A percentile compares a stretch with the other conserved stretches of the same genome.
These are phyloP conservation scores for Daldinia decipiens DNA, from an alignment of 495 filamentous ascomycete genomes.

Conservation along the genomic window DNA sequence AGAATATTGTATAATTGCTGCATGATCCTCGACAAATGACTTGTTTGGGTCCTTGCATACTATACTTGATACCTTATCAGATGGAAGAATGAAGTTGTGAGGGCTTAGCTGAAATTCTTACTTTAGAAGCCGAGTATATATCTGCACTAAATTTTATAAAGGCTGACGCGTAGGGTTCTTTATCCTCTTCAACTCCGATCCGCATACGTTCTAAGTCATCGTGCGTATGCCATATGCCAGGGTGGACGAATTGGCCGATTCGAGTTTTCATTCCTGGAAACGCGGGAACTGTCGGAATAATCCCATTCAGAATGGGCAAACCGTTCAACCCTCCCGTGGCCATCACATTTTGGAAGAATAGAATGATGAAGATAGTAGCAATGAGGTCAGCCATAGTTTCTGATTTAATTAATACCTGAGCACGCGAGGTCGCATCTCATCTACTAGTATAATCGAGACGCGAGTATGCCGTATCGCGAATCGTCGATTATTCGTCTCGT, in stretches of 20 bases:
- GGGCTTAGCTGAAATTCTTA: background rate
- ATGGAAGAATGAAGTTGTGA: background rate
- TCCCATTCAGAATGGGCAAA: constrained; percentile 1
- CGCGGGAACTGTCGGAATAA: constrained; percentile 27
- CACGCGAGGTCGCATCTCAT: background rate
- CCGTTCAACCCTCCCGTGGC: background rate
- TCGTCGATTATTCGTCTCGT: background rate
- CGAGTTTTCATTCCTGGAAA: constrained; percentile 34
- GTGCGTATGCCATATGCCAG: constrained; percentile 45
- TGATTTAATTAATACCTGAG: background rate
- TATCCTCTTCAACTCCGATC: constrained; percentile 15
- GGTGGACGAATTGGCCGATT: constrained; percentile 45
- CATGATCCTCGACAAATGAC: background rate
- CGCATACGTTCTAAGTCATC: constrained; percentile 47
- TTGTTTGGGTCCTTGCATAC: background rate
- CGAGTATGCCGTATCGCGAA: background rate
- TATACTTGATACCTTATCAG: background rate
- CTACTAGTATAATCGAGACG: background rate
- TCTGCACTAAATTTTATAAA: background rate
- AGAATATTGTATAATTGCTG: background rate
- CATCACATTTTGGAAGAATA: background rate
- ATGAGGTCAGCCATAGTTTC: background rate
- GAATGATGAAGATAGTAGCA: background rate
- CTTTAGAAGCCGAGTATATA: background rate
- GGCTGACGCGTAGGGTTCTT: background rate